A percentile compares a stretch with the other conserved stretches of the same genome.
Evolutionary conservation across 2,329 filamentous ascomycete species (phyloP).

Genomic region (Hymenoscyphus scutula): DNA sequence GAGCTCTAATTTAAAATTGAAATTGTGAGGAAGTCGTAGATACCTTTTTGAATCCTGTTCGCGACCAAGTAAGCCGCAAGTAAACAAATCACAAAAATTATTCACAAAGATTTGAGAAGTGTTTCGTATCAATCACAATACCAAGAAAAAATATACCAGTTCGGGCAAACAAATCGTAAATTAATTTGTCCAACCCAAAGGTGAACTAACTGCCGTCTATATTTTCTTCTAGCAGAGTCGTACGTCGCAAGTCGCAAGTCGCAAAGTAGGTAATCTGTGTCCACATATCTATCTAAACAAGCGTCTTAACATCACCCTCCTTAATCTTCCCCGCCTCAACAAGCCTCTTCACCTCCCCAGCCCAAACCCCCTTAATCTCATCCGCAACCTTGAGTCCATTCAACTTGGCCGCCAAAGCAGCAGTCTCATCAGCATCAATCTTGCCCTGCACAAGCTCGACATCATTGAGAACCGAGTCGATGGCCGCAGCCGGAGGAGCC

Average conservation of each 20-base stretch:
- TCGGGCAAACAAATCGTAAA: too few relatives aligned
- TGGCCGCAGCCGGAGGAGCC: slow-evolving; percentile 69
- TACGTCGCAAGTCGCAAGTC: background rate
- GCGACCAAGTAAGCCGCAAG: too few relatives aligned
- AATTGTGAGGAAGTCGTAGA: too few relatives aligned
- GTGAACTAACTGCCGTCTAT: background rate
- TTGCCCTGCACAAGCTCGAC: slow-evolving; percentile 85
- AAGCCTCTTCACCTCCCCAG: slow-evolving; percentile 73
- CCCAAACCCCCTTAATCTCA: slow-evolving; percentile 84
- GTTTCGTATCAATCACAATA: too few relatives aligned
- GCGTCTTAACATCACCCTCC: slow-evolving; percentile 72
- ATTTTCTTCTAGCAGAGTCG: background rate
- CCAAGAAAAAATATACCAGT: too few relatives aligned
- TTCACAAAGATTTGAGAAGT: too few relatives aligned
- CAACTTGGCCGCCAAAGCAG: slow-evolving; percentile 76
- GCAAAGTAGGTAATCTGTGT: too few relatives aligned
- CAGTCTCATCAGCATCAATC: slow-evolving; percentile 89
- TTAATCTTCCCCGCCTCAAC: slow-evolving; percentile 82
- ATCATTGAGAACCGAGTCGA: slow-evolving; percentile 80
- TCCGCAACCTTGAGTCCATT: slow-evolving; percentile 73
- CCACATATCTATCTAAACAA: slow-evolving; percentile 38
- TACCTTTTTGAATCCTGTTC: too few relatives aligned
- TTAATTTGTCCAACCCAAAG: too few relatives aligned
- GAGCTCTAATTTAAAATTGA: too few relatives aligned
- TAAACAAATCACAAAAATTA: too few relatives aligned